Percentiles rank a stretch among this genome's conserved stretches.
Conservation (phyloP, 176 grass and related monocot species). For the Alloteropsis semialata region DNA sequence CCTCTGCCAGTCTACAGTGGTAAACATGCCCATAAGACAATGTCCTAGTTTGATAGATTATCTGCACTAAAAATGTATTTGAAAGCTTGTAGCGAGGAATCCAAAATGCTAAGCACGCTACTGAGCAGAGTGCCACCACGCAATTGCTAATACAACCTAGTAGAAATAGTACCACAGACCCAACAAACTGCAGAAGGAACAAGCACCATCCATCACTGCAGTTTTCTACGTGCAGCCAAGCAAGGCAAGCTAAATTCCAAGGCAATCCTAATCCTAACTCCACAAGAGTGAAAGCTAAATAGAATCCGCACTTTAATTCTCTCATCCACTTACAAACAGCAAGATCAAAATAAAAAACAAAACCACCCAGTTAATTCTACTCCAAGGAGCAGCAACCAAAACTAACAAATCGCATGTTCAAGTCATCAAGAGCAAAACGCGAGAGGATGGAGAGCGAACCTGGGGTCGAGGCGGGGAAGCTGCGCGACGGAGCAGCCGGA, state of each 20-base stretch:
- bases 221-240: background rate
- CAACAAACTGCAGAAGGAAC: background rate
- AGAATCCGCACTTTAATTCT: background rate
- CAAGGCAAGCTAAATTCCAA: background rate
- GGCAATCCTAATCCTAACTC: background rate
- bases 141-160: background rate
- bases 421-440: background rate
- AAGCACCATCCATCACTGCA: background rate
- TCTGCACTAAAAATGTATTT: background rate
- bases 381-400: background rate
- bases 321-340: too few relatives aligned
- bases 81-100: background rate
- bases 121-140: background rate
- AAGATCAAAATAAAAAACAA: background rate
- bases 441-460: conserved; percentile 15
- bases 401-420: background rate
- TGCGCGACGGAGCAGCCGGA: conserved; percentile 39
- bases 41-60: background rate
- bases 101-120: background rate
- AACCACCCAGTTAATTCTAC: background rate
- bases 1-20: conserved; percentile 56
- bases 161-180: background rate
- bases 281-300: background rate
- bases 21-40: background rate
- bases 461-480: conserved; percentile 53